Percentiles rank a stretch among this genome's conserved stretches.
These are phyloP conservation scores for Clavaria fumosa DNA, from an alignment of 768 basidiomycete species.

Conservation along the genomic window DNA sequence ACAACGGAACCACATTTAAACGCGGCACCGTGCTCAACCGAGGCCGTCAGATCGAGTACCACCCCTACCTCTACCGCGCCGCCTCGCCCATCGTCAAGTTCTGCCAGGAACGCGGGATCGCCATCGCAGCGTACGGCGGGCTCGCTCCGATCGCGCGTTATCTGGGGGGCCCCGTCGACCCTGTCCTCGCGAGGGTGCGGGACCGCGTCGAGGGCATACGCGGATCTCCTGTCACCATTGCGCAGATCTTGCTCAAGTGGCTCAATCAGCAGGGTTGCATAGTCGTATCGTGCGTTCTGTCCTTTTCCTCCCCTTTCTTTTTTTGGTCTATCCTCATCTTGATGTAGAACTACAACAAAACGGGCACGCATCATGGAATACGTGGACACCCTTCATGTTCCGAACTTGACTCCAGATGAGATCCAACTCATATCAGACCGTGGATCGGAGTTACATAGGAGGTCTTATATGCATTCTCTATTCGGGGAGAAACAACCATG, in stretches of 20 bases:
- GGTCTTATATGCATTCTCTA: constrained; percentile 15
- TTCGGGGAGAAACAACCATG: no score
- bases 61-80: constrained; percentile 56
- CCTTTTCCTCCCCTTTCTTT: neutral
- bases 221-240: constrained; percentile 30
- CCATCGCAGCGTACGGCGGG: constrained; percentile 52
- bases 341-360: constrained; percentile 33
- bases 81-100: constrained; percentile 40
- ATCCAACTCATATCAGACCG: constrained; percentile 45
- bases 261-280: constrained; percentile 44
- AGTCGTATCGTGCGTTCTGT: constrained; percentile 40
- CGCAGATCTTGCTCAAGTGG: constrained; percentile 60
- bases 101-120: constrained; percentile 41
- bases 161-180: constrained; percentile 43
- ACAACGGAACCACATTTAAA: neutral
- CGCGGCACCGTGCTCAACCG: constrained; percentile 1
- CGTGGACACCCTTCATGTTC: constrained; percentile 23
- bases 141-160: constrained; percentile 28
- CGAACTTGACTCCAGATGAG: constrained; percentile 43
- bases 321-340: neutral
- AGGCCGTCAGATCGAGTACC: constrained; percentile 39
- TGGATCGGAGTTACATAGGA: constrained; percentile 31
- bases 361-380: constrained; percentile 31
- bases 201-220: constrained; percentile 30
- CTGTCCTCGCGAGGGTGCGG: constrained; percentile 34